Percentiles rank a stretch among this genome's conserved stretches.
phyloP scores from a whole-genome alignment of 1,284 basidiomycete species.

The Cutaneotrichosporon sp. region DNA sequence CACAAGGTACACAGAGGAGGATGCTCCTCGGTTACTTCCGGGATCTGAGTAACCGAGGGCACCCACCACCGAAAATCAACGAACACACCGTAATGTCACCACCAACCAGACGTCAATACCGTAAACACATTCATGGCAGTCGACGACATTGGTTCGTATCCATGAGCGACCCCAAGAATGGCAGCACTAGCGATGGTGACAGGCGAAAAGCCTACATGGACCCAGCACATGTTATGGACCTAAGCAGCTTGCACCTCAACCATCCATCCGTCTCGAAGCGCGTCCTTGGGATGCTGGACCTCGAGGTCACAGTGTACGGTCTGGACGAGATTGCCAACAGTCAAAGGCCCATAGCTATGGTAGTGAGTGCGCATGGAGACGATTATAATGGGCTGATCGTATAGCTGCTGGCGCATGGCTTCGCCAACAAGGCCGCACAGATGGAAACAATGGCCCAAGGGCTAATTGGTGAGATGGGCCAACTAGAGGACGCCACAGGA shows the following conservation, averaged over 20 bases:
- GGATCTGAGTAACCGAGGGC: too few relatives aligned
- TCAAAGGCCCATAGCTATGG: slow-evolving; percentile 23
- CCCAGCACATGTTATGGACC: slow-evolving; percentile 14
- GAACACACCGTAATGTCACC: too few relatives aligned
- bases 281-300: slow-evolving; percentile 25
- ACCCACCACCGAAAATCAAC: too few relatives aligned
- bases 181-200: too few relatives aligned
- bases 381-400: background rate
- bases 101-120: too few relatives aligned
- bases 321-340: slow-evolving; percentile 37
- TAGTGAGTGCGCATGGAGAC: background rate
- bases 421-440: slow-evolving; percentile 29
- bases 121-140: too few relatives aligned
- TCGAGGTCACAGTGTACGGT: slow-evolving; percentile 36
- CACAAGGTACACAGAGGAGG: too few relatives aligned
- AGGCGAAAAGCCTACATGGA: slow-evolving; percentile 6
- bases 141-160: too few relatives aligned
- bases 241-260: slow-evolving; percentile 21
- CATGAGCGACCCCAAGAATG: too few relatives aligned
- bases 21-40: too few relatives aligned
- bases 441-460: slow-evolving; percentile 35
- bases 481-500: slow-evolving; percentile 5
- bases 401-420: slow-evolving; percentile 40
- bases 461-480: slow-evolving; percentile 25
- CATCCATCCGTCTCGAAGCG: slow-evolving; percentile 11